Conservation (phyloP, 306 rosid genomes). For the Quercus ilex region DNA sequence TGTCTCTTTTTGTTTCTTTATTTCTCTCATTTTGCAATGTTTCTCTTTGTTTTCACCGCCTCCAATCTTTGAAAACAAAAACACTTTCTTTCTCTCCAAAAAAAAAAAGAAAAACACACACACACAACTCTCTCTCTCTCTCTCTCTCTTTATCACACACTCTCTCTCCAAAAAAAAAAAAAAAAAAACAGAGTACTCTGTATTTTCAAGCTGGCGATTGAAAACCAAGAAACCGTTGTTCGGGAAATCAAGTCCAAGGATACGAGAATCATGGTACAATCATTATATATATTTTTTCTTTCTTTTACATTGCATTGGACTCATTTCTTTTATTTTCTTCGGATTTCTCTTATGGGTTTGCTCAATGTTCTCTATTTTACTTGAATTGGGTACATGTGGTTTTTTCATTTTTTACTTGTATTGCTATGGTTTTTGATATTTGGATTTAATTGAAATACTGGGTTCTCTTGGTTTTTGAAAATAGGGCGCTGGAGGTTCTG, state of each 20-base stretch:
- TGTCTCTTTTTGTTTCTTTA: background rate
- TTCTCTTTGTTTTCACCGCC: background rate
- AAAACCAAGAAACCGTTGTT: constrained; percentile 65
- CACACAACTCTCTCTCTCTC: too few relatives aligned
- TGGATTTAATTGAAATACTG: constrained; percentile 13
- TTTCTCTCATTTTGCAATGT: constrained; percentile 8
- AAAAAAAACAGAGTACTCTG: background rate
- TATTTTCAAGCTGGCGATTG: constrained; percentile 68
- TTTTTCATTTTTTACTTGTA: background rate
- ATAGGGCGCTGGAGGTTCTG: constrained; percentile 89
- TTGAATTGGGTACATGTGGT: background rate
- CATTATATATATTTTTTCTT: background rate
- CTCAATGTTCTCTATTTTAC: constrained; percentile 20
- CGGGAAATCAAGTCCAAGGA: constrained; percentile 90
- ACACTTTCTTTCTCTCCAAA: too few relatives aligned
- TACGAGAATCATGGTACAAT: constrained; percentile 79
- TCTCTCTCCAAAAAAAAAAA: background rate
- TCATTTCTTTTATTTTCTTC: background rate
- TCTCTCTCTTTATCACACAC: too few relatives aligned
- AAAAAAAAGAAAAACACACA: too few relatives aligned
- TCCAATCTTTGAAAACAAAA: too few relatives aligned
- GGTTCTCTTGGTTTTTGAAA: background rate
- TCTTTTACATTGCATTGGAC: background rate
- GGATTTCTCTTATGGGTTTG: background rate
- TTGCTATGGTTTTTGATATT: background rate